Conservation (phyloP, 768 basidiomycete genomes). For the Fomitopsis pulvina region DNA sequence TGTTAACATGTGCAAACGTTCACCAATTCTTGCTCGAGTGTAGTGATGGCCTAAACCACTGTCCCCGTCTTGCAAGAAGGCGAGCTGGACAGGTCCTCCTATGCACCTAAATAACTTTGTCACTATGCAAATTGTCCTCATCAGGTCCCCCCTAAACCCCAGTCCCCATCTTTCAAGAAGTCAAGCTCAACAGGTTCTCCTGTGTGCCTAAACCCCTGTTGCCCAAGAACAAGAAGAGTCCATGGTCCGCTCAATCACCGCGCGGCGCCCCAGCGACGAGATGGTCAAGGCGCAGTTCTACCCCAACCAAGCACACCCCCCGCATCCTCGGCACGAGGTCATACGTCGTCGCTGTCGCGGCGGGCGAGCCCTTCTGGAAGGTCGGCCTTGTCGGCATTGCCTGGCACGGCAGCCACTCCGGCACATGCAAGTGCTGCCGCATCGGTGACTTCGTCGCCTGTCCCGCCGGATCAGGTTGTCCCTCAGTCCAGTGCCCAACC, state of each 20-base stretch:
- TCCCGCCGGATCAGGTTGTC: background rate
- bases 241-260: background rate
- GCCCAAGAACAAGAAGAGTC: background rate
- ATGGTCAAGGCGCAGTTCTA: background rate
- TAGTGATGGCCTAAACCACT: no score
- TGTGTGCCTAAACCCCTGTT: background rate
- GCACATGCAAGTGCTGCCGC: slow-evolving; percentile 19
- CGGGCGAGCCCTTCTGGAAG: slow-evolving; percentile 14
- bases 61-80: no score
- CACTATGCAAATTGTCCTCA: no score
- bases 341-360: slow-evolving; percentile 17
- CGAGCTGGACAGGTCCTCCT: no score
- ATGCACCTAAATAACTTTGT: no score
- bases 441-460: slow-evolving; percentile 16
- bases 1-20: no score
- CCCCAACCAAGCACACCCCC: slow-evolving; percentile 5
- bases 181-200: no score
- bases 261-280: slow-evolving; percentile 1
- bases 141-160: no score
- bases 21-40: no score
- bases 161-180: no score
- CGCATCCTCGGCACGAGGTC: slow-evolving; percentile 25
- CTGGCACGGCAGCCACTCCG: slow-evolving; percentile 24
- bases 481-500: background rate
- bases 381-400: slow-evolving; percentile 25